Evolutionary conservation across 169 alveolate genomes (phyloP), one percentile per base, ranked within the genome.

Genomic region (Cryptosporidium viatorum): DNA sequence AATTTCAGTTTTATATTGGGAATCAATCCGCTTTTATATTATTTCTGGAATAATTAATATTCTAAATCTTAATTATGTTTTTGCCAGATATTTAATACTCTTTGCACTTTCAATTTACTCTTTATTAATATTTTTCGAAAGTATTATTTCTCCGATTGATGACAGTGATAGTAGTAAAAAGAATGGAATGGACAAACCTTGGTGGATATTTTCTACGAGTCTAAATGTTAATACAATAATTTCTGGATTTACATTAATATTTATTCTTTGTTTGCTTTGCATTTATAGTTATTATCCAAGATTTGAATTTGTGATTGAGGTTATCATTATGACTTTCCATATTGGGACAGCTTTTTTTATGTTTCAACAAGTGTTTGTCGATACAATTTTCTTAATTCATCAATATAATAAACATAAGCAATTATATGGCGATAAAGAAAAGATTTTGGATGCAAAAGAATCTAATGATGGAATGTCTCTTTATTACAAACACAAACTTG

Each of bases 401-500:
- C 55, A 67, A 80, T 80, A 80, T 65, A 80, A 65, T 9, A 67
- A 80, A 26, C 68, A 80, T 43, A 80, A 80, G 26, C 73, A 65
- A 43, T 21, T 59, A 35, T 80, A 80, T 65, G 89, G 89, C 18
- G 62, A 29, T 18, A 80, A 80, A 31, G 89, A 80, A 16, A 67
- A 80, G 37, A 7, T 65, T 31, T 62, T 80, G 55, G 89, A 80
- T 50, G 62, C 89, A 23, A 43, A 45, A 10, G 89, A 80, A 48
- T 59, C 73, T 7, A 80, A 62, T 43, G 89, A 80, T 23, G 89
- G 89, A 26, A 26, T 80, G 35, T 80, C 75, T 12, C 59, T 80
- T 31, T 65, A 80, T 65, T 80, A 80, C 35, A 59, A 65, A 31
- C 89, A 80, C 70, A 80, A 80, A 62, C 68, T 80, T 41, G 89